These are phyloP conservation scores for Cichorium intybus DNA, from an alignment of 140 eudicot species.

Conservation along the genomic window DNA sequence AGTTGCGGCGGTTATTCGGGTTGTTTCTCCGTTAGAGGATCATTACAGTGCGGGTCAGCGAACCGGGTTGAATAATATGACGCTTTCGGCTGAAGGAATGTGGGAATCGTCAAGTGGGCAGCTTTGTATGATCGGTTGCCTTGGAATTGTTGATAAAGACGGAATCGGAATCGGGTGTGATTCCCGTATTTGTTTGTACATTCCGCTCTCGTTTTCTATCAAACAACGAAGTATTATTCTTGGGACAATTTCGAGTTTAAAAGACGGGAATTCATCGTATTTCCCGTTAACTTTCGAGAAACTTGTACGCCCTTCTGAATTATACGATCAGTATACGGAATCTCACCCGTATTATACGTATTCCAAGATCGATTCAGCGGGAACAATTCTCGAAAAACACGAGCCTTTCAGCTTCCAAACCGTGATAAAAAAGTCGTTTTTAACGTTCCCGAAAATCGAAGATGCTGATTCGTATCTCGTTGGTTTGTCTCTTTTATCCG, in stretches of 20 bases:
- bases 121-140: slow-evolving; percentile 93
- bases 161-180: slow-evolving; percentile 41
- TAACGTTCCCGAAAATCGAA: slow-evolving; percentile 75
- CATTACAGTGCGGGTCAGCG: slow-evolving; percentile 60
- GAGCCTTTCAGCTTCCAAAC: slow-evolving; percentile 81
- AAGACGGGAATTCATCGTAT: slow-evolving; percentile 34
- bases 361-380: slow-evolving; percentile 65
- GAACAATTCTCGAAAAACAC: slow-evolving; percentile 60
- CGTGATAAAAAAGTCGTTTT: slow-evolving; percentile 56
- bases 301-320: slow-evolving; percentile 34
- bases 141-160: slow-evolving; percentile 35
- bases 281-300: slow-evolving; percentile 78
- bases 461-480: slow-evolving; percentile 43
- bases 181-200: slow-evolving; percentile 76
- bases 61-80: slow-evolving; percentile 76
- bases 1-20: slow-evolving; percentile 71
- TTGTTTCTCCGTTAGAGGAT: slow-evolving; percentile 55
- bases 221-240: slow-evolving; percentile 72
- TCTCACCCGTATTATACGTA: slow-evolving; percentile 62
- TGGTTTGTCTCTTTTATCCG: slow-evolving; percentile 68
- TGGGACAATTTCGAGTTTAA: slow-evolving; percentile 65
- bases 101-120: slow-evolving; percentile 94
- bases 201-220: slow-evolving; percentile 85
- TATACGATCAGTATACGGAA: neutral
- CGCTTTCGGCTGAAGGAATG: slow-evolving; percentile 84